Evolutionary conservation across 495 filamentous ascomycete genomes (phyloP).

Genomic region (Penicillium coprophilum): DNA sequence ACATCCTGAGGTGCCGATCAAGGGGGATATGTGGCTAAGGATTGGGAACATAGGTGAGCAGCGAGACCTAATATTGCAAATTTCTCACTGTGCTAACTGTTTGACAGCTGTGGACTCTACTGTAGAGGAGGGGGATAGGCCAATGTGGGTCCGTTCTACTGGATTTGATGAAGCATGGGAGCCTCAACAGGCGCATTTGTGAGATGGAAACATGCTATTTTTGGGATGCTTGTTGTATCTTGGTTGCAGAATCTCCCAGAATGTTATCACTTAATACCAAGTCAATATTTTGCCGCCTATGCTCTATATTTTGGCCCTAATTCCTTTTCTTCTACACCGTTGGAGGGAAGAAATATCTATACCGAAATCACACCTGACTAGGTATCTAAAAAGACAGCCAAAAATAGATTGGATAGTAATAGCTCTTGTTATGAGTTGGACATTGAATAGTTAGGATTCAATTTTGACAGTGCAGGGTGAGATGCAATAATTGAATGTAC

Average conservation of each 20-base stretch:
- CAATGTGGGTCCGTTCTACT: constrained; percentile 36
- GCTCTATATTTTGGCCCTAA: too few relatives aligned
- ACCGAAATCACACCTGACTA: too few relatives aligned
- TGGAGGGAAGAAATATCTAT: too few relatives aligned
- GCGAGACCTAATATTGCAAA: not conserved
- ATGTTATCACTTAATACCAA: too few relatives aligned
- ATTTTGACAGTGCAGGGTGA: not conserved
- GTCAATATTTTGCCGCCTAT: too few relatives aligned
- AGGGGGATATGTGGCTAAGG: constrained; percentile 68
- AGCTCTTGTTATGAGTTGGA: too few relatives aligned
- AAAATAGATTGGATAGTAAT: too few relatives aligned
- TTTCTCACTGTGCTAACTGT: constrained; percentile 13
- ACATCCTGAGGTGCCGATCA: constrained; percentile 49
- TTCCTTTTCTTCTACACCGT: too few relatives aligned
- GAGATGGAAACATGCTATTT: not conserved
- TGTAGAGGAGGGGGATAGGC: constrained; percentile 11
- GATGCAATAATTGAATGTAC: not conserved
- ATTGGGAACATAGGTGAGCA: constrained; percentile 56
- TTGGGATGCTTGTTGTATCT: not conserved
- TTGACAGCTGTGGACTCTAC: constrained; percentile 38
- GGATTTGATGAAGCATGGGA: constrained; percentile 43
- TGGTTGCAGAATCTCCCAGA: not conserved
- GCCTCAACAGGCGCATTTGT: constrained; percentile 25
- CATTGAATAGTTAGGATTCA: not conserved
- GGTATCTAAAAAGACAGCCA: too few relatives aligned